Conservation (phyloP, 805 yeast species). For the Maudiozyma turicensis region DNA sequence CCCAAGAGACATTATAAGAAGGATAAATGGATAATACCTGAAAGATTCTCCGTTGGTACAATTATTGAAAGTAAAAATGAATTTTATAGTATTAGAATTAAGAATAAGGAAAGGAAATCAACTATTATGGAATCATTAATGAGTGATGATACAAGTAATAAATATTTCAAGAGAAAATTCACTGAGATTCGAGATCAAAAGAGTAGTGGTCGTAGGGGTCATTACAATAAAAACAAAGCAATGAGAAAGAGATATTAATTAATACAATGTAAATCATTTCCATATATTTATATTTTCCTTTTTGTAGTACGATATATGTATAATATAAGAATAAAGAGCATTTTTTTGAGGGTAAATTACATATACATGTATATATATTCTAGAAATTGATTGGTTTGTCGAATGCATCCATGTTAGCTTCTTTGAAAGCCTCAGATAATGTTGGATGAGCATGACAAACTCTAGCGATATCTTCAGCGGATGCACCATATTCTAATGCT, state of each 20-base stretch:
- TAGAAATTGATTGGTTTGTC: conserved; percentile 77
- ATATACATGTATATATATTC: background rate
- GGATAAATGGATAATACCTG: conserved; percentile 68
- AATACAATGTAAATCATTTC: background rate
- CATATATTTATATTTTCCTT: background rate
- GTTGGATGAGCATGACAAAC: conserved; percentile 99
- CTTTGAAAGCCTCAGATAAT: conserved; percentile 93
- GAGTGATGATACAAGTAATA: conserved; percentile 56
- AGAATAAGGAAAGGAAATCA: conserved; percentile 61
- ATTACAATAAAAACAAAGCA: conserved; percentile 52
- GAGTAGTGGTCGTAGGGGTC: conserved; percentile 55
- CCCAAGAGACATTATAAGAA: conserved; percentile 93
- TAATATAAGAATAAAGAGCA: background rate
- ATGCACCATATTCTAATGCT: conserved; percentile 97
- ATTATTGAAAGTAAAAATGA: conserved; percentile 76
- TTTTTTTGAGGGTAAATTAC: background rate
- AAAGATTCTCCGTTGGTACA: conserved; percentile 82
- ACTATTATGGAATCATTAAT: conserved; percentile 77
- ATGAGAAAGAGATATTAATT: conserved; percentile 38
- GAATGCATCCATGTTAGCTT: conserved; percentile 89
- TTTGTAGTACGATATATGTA: background rate
- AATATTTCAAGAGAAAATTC: conserved; percentile 80
- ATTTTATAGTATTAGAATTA: conserved; percentile 49
- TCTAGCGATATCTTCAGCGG: conserved; percentile 95
- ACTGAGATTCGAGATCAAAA: conserved; percentile 61